A percentile compares a stretch with the other conserved stretches of the same genome.
These are phyloP conservation scores for Gymnopilus dilepis DNA, from an alignment of 768 basidiomycete species.

Conservation along the genomic window DNA sequence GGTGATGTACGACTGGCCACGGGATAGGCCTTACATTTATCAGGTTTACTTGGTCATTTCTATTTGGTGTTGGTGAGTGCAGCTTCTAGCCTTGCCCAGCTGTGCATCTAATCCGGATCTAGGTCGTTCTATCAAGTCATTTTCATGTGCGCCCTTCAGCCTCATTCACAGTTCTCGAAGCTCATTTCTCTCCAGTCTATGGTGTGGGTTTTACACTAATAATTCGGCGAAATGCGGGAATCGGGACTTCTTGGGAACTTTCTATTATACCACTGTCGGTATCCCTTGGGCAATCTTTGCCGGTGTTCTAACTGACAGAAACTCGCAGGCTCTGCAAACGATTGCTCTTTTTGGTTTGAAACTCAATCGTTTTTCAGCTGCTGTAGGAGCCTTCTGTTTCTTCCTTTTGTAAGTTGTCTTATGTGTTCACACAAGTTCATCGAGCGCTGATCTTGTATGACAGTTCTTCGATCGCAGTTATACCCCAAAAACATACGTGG, in stretches of 20 bases:
- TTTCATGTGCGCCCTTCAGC: constrained; percentile 50
- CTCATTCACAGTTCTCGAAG: not conserved
- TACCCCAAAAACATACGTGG: constrained; percentile 41
- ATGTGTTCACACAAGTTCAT: not conserved
- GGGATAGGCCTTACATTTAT: constrained; percentile 61
- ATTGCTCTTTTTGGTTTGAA: constrained; percentile 76
- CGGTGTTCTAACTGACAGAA: constrained; percentile 1
- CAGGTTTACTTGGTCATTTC: constrained; percentile 63
- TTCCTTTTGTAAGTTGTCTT: constrained; percentile 49
- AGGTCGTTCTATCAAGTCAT: constrained; percentile 68
- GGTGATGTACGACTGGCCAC: constrained; percentile 76
- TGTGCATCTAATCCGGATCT: constrained; percentile 18
- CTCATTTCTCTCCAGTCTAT: constrained; percentile 31
- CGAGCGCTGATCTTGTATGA: not conserved
- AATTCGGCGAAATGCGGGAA: constrained; percentile 36
- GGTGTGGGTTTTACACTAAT: constrained; percentile 47
- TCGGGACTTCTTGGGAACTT: constrained; percentile 52
- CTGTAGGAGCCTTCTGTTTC: constrained; percentile 59
- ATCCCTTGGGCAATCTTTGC: not conserved
- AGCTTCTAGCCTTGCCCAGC: not conserved
- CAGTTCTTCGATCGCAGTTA: constrained; percentile 45
- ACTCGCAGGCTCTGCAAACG: constrained; percentile 55
- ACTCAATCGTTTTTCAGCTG: constrained; percentile 68
- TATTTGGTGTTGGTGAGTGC: constrained; percentile 66
- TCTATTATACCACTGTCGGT: constrained; percentile 54